These are phyloP conservation scores for Pezicula radicicola DNA, from an alignment of 2,329 filamentous ascomycete species.

Conservation along the genomic window DNA sequence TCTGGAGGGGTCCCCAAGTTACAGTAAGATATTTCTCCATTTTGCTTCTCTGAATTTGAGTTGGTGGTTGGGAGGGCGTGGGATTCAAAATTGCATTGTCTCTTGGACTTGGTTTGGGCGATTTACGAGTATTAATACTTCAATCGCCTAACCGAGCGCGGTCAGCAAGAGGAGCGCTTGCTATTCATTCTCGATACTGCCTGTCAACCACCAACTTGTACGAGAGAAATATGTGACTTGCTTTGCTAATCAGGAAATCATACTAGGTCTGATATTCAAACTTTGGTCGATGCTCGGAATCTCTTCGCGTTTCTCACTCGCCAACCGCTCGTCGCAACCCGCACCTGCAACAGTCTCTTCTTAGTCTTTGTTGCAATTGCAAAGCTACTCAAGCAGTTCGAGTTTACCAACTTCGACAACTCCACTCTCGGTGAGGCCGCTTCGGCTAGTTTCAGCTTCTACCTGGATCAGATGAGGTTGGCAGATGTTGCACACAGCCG, in stretches of 20 bases:
- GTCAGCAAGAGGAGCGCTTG: no score
- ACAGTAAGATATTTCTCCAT: no score
- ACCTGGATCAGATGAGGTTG: conserved; percentile 72
- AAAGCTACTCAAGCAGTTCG: conserved; percentile 51
- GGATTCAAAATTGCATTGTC: no score
- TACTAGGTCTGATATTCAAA: conserved; percentile 47
- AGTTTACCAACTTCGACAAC: conserved; percentile 53
- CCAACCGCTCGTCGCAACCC: conserved; percentile 60
- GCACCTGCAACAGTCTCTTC: conserved; percentile 48
- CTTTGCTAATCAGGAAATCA: conserved; percentile 10
- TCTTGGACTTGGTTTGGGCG: no score
- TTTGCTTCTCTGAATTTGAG: no score
- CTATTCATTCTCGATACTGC: no score
- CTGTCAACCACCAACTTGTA: no score
- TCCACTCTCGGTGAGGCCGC: conserved; percentile 58
- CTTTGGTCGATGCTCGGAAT: conserved; percentile 58
- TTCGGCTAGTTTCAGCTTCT: conserved; percentile 66
- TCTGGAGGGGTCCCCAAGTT: conserved; percentile 13
- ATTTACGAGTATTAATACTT: no score
- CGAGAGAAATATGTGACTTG: no score
- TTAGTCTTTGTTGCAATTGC: conserved; percentile 52
- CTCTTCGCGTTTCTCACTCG: conserved; percentile 64
- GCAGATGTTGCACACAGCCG: conserved; percentile 78
- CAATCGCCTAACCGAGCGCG: no score
- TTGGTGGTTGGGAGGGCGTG: no score